Conservation (phyloP, 176 grass and related monocot genomes). For the Thinopyrum elongatum region DNA sequence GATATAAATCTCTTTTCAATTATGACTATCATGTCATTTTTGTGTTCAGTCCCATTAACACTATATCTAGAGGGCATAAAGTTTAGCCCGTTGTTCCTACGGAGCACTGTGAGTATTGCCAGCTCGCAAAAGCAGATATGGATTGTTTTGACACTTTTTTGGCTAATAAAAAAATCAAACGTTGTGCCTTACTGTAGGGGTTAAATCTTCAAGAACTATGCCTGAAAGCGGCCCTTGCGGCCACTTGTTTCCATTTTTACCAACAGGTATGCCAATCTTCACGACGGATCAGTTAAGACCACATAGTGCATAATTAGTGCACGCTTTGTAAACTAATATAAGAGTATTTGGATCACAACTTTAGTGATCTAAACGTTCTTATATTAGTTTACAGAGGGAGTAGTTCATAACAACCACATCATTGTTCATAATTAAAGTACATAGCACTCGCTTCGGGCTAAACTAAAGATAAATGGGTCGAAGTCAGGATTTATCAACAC, state of each 20-base stretch:
- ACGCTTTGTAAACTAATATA: too few relatives aligned
- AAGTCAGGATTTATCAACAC: too few relatives aligned
- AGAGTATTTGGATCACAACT: too few relatives aligned
- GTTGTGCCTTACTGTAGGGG: slow-evolving; percentile 49
- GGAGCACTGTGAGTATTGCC: slow-evolving; percentile 56
- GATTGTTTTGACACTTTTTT: not conserved
- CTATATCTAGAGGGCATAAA: slow-evolving; percentile 73
- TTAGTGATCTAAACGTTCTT: too few relatives aligned
- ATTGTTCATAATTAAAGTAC: too few relatives aligned
- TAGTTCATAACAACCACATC: too few relatives aligned
- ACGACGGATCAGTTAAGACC: not conserved
- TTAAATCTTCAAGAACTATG: slow-evolving; percentile 68
- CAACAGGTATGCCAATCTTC: slow-evolving; percentile 61
- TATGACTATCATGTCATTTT: slow-evolving; percentile 89
- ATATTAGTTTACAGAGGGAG: too few relatives aligned
- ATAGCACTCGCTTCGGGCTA: too few relatives aligned
- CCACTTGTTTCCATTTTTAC: slow-evolving; percentile 85
- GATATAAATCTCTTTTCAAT: slow-evolving; percentile 93
- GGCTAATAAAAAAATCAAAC: not conserved
- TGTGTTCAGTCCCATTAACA: slow-evolving; percentile 57
- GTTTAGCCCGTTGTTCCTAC: slow-evolving; percentile 69
- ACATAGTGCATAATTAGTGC: too few relatives aligned
- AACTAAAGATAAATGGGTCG: too few relatives aligned
- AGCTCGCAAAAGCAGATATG: not conserved
- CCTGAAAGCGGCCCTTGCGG: slow-evolving; percentile 58